phyloP scores from a whole-genome alignment of 306 rosid genomes.

The Cucumis sativus region DNA sequence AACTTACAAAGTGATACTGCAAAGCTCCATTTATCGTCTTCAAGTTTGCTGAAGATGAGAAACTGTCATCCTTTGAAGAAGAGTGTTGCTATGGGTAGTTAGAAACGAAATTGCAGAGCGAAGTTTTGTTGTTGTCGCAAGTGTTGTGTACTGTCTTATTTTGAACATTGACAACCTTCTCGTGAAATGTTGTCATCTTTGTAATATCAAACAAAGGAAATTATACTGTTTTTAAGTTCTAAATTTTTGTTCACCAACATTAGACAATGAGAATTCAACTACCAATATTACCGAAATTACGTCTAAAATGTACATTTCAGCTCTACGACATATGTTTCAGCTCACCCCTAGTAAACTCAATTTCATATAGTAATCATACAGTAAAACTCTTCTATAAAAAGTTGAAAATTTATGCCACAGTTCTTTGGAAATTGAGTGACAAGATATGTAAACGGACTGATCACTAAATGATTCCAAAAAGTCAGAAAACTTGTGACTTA shows the following conservation, averaged over 20 bases:
- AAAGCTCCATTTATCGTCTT: background rate
- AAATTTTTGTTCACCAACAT: background rate
- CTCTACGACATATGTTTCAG: background rate
- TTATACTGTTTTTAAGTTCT: background rate
- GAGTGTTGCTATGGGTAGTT: background rate
- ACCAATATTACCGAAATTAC: background rate
- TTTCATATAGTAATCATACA: background rate
- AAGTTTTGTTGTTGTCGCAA: background rate
- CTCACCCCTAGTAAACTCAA: background rate
- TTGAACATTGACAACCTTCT: background rate
- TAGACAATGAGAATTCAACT: background rate
- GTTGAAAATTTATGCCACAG: background rate
- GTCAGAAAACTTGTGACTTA: background rate
- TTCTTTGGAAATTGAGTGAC: background rate
- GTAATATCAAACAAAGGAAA: background rate
- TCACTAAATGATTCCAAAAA: background rate
- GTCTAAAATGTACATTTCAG: background rate
- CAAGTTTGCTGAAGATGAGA: background rate
- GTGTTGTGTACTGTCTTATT: background rate
- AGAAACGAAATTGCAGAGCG: background rate
- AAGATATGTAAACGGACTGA: background rate
- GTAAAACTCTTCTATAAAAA: background rate
- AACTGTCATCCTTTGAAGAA: background rate
- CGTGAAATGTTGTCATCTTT: background rate
- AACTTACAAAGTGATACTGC: background rate